Evolutionary conservation across 2,329 filamentous ascomycete genomes (phyloP), one percentile per base, ranked within the genome.

Genomic region (Paraconiothyrium brasiliense): DNA sequence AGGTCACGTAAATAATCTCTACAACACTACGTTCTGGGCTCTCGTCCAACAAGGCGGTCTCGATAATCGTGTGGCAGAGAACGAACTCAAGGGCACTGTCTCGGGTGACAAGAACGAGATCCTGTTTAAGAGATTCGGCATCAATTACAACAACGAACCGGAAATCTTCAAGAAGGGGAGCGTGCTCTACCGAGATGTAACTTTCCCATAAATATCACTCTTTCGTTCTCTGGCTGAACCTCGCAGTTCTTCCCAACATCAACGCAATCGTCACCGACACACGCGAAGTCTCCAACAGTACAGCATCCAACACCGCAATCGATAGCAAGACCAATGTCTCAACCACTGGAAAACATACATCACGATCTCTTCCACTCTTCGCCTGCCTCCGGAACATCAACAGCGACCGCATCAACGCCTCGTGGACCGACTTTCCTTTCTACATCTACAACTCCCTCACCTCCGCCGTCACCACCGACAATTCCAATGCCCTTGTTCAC

Each of bases 1-100:
- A 94, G 92, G 92, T 67, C 95, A 99, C 76, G 97, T 99, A 71
- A 99, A 99, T 79, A 99, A 99, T 73, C 86, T 99, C 4, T 99
- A 97, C 80, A 99, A 99, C 77, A 99, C 95, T 0, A 92, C 93
- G 0, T 98, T 98, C 78, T 99, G 95, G 95, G 84, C 90, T 0
- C 83, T 99, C 71, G 90, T 98, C 24, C 88, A 92, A 66, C 83
- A 88, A 51, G 94, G 92, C 2, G 91, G 90, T 0, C 86, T 95
- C 82, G 89, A 87, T 56, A 86, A 88, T 34, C 90, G 89, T 54
- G 90, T 92, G 61, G 95, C 95, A 0, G 94, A 98, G 76, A 86
- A 90, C 72, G 86, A 87, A 61, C 85, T 99, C 48, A 89, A 92
- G 1, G 94, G 94, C 3, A 96, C 93, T 0, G 80, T 96, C 1